Percentiles rank a stretch among this genome's conserved stretches.
phyloP scores from a whole-genome alignment of 2,329 filamentous ascomycete genomes.

The Capronia coronata region DNA sequence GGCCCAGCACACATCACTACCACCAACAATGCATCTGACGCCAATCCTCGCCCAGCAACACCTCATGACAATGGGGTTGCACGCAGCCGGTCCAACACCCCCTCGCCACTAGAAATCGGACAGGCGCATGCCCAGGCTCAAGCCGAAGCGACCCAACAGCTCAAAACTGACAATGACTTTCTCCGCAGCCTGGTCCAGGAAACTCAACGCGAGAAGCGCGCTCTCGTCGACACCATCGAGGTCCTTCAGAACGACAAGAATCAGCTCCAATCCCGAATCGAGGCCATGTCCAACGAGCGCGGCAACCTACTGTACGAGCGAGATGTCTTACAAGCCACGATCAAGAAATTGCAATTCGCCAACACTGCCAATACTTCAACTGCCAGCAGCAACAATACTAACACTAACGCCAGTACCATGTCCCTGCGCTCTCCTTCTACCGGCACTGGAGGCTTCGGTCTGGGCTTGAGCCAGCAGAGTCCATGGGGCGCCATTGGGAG shows the following conservation, averaged over 20 bases:
- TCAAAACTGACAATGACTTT: slow-evolving; percentile 14
- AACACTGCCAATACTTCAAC: neutral
- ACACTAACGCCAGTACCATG: neutral
- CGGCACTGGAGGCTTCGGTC: neutral
- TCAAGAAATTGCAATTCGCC: slow-evolving; percentile 12
- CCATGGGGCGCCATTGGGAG: slow-evolving; percentile 17
- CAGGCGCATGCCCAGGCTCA: neutral
- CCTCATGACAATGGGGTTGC: neutral
- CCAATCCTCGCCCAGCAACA: slow-evolving; percentile 8
- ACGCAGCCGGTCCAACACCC: slow-evolving; percentile 5
- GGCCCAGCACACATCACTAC: neutral
- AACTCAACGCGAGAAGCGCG: slow-evolving; percentile 12
- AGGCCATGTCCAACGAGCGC: slow-evolving; percentile 4
- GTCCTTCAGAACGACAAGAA: slow-evolving; percentile 9
- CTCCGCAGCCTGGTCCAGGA: slow-evolving; percentile 12
- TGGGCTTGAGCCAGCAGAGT: slow-evolving; percentile 4
- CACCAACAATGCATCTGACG: neutral
- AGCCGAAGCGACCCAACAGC: neutral
- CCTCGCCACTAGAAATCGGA: slow-evolving; percentile 12
- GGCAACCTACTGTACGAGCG: slow-evolving; percentile 10
- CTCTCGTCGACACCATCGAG: slow-evolving; percentile 17
- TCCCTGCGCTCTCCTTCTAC: slow-evolving; percentile 7
- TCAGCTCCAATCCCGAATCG: slow-evolving; percentile 5
- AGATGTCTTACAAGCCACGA: slow-evolving; percentile 13
- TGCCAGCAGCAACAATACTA: neutral